phyloP scores from a whole-genome alignment of 192 early-diverging fungal genomes.

The Coemansia guatemalensis region DNA sequence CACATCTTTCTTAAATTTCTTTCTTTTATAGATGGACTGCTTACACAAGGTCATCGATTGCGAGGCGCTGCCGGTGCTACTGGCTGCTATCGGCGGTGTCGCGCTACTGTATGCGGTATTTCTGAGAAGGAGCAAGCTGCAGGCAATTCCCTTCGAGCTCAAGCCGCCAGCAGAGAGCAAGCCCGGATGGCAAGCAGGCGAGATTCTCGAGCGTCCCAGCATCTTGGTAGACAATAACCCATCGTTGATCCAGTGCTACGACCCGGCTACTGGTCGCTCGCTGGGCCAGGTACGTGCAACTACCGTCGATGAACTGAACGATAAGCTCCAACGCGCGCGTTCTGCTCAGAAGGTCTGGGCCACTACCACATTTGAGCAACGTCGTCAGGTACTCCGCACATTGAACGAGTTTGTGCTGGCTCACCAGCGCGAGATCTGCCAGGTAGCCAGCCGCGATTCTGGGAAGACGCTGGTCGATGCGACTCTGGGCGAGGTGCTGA shows the following conservation, averaged over 20 bases:
- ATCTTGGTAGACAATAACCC: constrained; percentile 25
- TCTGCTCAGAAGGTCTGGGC: constrained; percentile 69
- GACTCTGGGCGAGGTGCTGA: constrained; percentile 79
- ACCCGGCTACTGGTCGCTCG: constrained; percentile 78
- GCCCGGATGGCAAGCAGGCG: constrained; percentile 33
- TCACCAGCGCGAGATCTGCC: constrained; percentile 76
- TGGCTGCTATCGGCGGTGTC: constrained; percentile 24
- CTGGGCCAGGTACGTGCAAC: constrained; percentile 63
- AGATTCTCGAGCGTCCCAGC: constrained; percentile 26
- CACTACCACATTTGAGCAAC: constrained; percentile 68
- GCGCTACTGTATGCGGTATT: constrained; percentile 25
- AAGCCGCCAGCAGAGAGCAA: constrained; percentile 37
- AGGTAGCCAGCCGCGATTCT: constrained; percentile 70
- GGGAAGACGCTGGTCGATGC: constrained; percentile 86
- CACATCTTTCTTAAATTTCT: neutral
- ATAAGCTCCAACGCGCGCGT: constrained; percentile 57
- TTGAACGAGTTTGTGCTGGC: constrained; percentile 68
- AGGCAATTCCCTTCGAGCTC: constrained; percentile 44
- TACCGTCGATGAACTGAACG: constrained; percentile 59
- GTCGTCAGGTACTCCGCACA: constrained; percentile 68
- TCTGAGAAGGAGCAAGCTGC: constrained; percentile 8
- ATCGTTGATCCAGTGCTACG: constrained; percentile 72
- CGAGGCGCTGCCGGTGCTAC: constrained; percentile 19
- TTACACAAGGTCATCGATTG: constrained; percentile 11
- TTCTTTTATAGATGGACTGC: constrained; percentile 12